Percentiles rank a stretch among this genome's conserved stretches.
phyloP scores from a whole-genome alignment of 164 flowering plant species.

The Platanus orientalis region DNA sequence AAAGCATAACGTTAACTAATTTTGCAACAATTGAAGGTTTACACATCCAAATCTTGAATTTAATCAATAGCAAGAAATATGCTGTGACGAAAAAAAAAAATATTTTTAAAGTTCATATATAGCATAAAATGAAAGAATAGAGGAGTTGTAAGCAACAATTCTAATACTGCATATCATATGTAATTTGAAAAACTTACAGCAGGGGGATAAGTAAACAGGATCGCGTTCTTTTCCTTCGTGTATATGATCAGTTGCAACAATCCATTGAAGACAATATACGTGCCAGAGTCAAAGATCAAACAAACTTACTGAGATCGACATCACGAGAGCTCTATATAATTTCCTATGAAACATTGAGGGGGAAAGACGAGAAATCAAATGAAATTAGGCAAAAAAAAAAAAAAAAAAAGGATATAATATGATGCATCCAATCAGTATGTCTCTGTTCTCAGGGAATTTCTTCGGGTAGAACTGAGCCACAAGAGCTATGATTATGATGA shows the following conservation, averaged over 20 bases:
- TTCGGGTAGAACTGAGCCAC: constrained; percentile 88
- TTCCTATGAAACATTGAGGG: not conserved
- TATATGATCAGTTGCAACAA: constrained; percentile 73
- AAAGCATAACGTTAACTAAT: not conserved
- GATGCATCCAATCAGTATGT: constrained; percentile 78
- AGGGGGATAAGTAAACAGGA: constrained; percentile 79
- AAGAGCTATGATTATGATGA: constrained; percentile 69
- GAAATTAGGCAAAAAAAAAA: constrained; percentile 1
- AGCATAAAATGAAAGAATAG: too few species aligned
- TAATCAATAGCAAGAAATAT: not conserved
- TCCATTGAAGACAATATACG: constrained; percentile 58
- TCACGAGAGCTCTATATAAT: not conserved
- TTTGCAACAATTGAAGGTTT: not conserved
- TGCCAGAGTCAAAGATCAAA: constrained; percentile 63
- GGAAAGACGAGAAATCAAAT: not conserved
- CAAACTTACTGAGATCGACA: not conserved
- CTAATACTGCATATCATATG: not conserved
- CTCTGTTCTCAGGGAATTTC: constrained; percentile 83
- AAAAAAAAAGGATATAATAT: constrained; percentile 67
- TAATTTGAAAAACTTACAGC: constrained; percentile 34
- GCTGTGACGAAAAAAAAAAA: too few species aligned
- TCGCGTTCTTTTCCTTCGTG: constrained; percentile 84
- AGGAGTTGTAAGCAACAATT: too few species aligned
- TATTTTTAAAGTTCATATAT: too few species aligned
- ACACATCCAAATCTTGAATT: not conserved